These are phyloP conservation scores for Pholiota microspora DNA, from an alignment of 768 basidiomycete genomes.

Conservation along the genomic window DNA sequence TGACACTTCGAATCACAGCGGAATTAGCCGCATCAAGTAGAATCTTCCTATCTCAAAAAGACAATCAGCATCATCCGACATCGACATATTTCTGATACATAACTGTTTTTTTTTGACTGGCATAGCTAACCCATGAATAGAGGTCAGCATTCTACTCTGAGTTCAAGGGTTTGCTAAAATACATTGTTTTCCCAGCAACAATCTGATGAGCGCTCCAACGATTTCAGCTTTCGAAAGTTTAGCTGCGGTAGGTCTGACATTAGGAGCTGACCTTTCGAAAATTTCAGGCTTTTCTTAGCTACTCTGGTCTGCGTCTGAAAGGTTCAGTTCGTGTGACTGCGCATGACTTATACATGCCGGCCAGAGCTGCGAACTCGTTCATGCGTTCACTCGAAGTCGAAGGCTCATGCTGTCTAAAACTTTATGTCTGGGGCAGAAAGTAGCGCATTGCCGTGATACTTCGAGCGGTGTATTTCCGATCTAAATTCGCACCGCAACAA, in stretches of 20 bases:
- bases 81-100: neutral
- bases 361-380: neutral
- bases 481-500: no score
- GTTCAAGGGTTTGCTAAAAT: neutral
- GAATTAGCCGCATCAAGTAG: neutral
- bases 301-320: neutral
- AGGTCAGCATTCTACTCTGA: neutral
- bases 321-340: neutral
- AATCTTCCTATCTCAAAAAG: neutral
- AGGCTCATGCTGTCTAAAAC: neutral
- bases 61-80: neutral
- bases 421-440: neutral
- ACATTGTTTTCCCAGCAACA: neutral
- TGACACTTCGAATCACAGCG: neutral
- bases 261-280: neutral
- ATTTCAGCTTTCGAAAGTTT: neutral
- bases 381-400: no score
- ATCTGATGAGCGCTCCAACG: neutral
- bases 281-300: neutral
- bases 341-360: neutral
- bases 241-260: neutral
- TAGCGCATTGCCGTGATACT: neutral
- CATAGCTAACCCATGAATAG: neutral
- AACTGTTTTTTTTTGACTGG: neutral
- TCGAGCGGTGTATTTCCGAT: no score